phyloP scores from a whole-genome alignment of 441 rosid species.

The Caryocar brasiliense region DNA sequence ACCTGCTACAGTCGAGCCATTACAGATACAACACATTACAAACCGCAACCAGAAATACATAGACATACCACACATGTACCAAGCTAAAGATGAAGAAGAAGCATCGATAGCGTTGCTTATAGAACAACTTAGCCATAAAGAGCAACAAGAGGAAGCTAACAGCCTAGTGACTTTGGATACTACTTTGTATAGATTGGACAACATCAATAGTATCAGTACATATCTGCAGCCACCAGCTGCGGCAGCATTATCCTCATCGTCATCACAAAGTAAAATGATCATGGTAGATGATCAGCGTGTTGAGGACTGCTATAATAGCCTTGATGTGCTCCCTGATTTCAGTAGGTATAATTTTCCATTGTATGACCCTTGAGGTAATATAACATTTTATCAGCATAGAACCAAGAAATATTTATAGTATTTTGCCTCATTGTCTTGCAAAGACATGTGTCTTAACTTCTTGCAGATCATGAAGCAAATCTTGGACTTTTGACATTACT shows the following conservation, averaged over 20 bases:
- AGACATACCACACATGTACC: slow-evolving; percentile 1
- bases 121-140: slow-evolving; percentile 38
- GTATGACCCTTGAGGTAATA: not conserved
- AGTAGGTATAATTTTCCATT: slow-evolving; percentile 17
- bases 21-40: not conserved
- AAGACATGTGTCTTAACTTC: no score
- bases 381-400: no score
- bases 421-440: no score
- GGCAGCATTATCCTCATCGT: not conserved
- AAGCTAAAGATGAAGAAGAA: slow-evolving; percentile 46
- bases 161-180: slow-evolving; percentile 12
- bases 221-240: not conserved
- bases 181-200: not conserved
- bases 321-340: slow-evolving; percentile 27
- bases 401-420: no score
- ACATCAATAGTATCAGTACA: not conserved
- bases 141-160: slow-evolving; percentile 26
- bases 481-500: no score
- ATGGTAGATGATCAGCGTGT: slow-evolving; percentile 4
- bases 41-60: not conserved
- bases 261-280: not conserved
- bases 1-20: slow-evolving; percentile 1
- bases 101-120: slow-evolving; percentile 40
- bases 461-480: no score
- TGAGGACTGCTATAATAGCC: slow-evolving; percentile 29